Conservation (phyloP, 192 early-diverging fungal genomes). For the Spinellus fusiger region DNA sequence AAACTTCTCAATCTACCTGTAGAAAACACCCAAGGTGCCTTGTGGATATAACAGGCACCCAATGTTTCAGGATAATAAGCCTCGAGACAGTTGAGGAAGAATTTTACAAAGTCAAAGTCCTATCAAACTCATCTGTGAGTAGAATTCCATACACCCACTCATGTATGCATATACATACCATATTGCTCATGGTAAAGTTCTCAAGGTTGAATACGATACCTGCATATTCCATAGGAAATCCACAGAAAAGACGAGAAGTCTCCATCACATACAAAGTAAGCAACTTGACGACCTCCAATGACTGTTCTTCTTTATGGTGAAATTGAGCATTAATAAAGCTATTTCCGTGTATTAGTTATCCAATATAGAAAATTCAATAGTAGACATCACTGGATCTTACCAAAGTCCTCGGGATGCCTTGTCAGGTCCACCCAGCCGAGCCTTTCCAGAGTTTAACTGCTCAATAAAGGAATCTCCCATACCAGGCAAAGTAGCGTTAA, state of each 20-base stretch:
- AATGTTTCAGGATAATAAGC: conserved; percentile 89
- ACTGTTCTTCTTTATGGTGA: conserved; percentile 55
- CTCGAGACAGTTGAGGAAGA: conserved; percentile 75
- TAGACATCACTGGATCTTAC: conserved; percentile 27
- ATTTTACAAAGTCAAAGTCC: conserved; percentile 73
- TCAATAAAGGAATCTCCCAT: conserved; percentile 14
- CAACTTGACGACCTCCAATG: conserved; percentile 56
- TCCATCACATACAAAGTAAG: conserved; percentile 73
- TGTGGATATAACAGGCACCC: conserved; percentile 74
- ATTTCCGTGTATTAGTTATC: background rate
- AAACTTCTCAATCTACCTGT: too few species aligned
- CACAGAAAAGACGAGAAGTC: conserved; percentile 56
- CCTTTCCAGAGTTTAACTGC: conserved; percentile 44
- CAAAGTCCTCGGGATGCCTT: conserved; percentile 41
- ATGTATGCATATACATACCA: conserved; percentile 26
- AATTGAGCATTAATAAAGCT: conserved; percentile 45
- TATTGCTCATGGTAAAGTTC: conserved; percentile 66
- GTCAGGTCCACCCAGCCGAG: conserved; percentile 44
- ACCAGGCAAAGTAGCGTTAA: conserved; percentile 36
- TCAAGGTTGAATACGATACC: conserved; percentile 77
- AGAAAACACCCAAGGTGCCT: conserved; percentile 86
- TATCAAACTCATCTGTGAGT: conserved; percentile 3
- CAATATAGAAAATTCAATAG: background rate
- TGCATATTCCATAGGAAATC: conserved; percentile 63
- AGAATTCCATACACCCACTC: background rate